Base-by-base conservation (phyloP, 2,329 filamentous ascomycete genomes). In the Claviceps africana region DNA sequence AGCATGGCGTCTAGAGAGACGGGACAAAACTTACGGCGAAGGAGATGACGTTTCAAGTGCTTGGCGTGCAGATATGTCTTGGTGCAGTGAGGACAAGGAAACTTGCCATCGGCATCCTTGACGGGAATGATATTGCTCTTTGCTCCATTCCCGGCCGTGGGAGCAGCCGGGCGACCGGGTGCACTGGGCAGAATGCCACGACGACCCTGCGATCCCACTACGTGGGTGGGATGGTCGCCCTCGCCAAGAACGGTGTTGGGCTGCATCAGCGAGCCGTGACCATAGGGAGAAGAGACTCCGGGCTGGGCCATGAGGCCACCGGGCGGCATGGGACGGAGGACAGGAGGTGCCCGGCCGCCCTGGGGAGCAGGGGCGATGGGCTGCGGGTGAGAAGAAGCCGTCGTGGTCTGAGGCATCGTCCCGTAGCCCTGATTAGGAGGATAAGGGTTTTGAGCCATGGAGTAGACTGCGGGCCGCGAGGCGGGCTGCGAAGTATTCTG, bases 51-150 rank as follows among this genome's bases (percentile, higher is more conserved):
- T 79, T 97, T 97, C 61, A 97, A 71, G 71, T 97, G 93, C 76
- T 98, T 97, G 47, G 91, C 86, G 67, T 97, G 93, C 53, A 97
- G 77, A 66, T 98, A 98, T 7, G 90, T 96, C 76, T 97, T 97
- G 62, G 88, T 95, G 73, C 93, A 98, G 69, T 97, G 90, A 62
- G 89, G 89, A 72, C 93, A 98, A 55, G 93, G 91, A 65, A 94
- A 98, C 74, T 97, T 97, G 65, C 93, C 93, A 67, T 97, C 91
- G 9, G 89, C 88, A 68, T 97, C 91, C 74, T 97, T 96, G 60
- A 88, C 85, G 17, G 90, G 89, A 57, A 95, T 93, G 56, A 87
- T 81, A 55, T 86, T 84, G 62, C 78, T 87, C 76, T 95, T 94
- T 10, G 79, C 74, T 44, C 79, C 77, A 58, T 81, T 82, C 44